Percentiles rank a stretch among this genome's conserved stretches.
These are phyloP conservation scores for Ehretia macrophylla DNA, from an alignment of 257 asterid genomes.

Conservation along the genomic window DNA sequence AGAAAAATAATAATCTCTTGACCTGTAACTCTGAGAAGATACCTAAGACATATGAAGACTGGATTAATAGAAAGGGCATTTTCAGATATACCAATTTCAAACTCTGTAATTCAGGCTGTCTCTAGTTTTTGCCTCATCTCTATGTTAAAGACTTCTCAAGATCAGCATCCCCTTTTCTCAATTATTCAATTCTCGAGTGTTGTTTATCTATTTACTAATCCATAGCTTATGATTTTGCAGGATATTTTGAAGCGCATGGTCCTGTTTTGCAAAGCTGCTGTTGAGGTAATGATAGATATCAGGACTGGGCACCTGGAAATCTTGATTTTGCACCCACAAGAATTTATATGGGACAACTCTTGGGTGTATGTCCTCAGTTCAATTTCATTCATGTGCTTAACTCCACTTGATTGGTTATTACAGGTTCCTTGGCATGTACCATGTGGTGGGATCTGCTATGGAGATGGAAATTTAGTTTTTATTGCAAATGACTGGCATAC, in stretches of 20 bases:
- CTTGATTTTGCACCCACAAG: not conserved
- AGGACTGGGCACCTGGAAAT: not conserved
- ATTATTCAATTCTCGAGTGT: not conserved
- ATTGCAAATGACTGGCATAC: conserved; percentile 99
- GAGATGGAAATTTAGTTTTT: conserved; percentile 92
- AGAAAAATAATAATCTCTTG: not conserved
- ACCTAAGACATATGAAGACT: no score
- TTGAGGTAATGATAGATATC: conserved; percentile 53
- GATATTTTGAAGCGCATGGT: conserved; percentile 91
- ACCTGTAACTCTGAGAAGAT: no score
- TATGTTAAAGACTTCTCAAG: not conserved
- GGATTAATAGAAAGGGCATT: no score
- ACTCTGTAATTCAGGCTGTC: no score
- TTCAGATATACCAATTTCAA: no score
- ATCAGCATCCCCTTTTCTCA: not conserved
- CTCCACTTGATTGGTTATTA: conserved; percentile 11
- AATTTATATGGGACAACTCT: not conserved
- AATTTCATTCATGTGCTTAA: conserved; percentile 1
- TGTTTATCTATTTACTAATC: conserved; percentile 15
- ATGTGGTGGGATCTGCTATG: conserved; percentile 96
- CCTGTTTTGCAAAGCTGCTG: conserved; percentile 91
- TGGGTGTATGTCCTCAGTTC: not conserved
- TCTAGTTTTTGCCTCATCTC: not conserved
- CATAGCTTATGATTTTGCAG: conserved; percentile 37
- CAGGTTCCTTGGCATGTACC: conserved; percentile 99